Conservation (phyloP, 257 asterid genomes). For the Euphrasia confusa region DNA sequence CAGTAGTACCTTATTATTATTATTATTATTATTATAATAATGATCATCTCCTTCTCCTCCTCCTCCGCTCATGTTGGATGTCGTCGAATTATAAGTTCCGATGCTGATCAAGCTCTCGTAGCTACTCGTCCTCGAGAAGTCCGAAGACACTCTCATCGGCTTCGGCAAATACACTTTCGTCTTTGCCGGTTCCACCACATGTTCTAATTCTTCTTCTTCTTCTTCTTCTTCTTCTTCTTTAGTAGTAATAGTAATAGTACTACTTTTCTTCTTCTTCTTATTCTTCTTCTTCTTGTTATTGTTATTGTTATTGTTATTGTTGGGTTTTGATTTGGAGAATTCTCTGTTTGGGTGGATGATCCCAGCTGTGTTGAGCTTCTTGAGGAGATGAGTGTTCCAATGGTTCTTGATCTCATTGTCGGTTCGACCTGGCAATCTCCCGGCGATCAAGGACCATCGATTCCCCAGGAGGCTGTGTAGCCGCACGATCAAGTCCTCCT, state of each 20-base stretch:
- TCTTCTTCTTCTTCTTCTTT: too few relatives aligned
- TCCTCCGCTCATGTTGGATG: too few relatives aligned
- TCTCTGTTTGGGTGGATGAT: constrained; percentile 22
- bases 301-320: neutral
- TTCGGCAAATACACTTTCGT: constrained; percentile 35
- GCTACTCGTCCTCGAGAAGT: constrained; percentile 30
- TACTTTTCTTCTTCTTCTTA: neutral
- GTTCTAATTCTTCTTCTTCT: too few relatives aligned
- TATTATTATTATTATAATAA: too few relatives aligned
- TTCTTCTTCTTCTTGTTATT: constrained; percentile 9
- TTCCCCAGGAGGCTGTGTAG: constrained; percentile 51
- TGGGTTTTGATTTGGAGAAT: constrained; percentile 1
- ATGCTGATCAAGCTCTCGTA: constrained; percentile 30
- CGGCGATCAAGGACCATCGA: constrained; percentile 62
- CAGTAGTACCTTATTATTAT: too few relatives aligned
- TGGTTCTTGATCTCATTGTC: constrained; percentile 59
- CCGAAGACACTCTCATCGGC: constrained; percentile 35
- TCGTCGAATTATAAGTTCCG: constrained; percentile 2
- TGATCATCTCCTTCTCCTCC: too few relatives aligned
- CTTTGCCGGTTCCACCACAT: neutral
- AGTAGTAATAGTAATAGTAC: too few relatives aligned
- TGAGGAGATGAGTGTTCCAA: constrained; percentile 51
- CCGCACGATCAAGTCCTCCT: constrained; percentile 50
- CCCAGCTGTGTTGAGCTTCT: constrained; percentile 31
- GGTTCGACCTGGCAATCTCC: constrained; percentile 56